Percentiles rank a stretch among this genome's conserved stretches.
These are phyloP conservation scores for Apium graveolens DNA, from an alignment of 129 eudicot species.

Conservation along the genomic window DNA sequence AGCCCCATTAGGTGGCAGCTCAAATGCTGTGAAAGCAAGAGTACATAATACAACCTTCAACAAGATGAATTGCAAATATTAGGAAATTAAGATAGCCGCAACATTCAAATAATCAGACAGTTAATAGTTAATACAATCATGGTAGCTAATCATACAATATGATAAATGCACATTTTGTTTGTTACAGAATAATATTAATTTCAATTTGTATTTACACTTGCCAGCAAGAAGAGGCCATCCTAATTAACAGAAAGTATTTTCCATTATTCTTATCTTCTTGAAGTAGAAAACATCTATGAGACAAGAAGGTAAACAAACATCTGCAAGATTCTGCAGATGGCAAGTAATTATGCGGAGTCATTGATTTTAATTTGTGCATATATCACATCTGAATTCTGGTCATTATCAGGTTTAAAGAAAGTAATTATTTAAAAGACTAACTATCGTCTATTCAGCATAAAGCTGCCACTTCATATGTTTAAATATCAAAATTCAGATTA, in stretches of 20 bases:
- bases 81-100: conserved; percentile 11
- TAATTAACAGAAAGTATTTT: neutral
- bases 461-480: neutral
- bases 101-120: neutral
- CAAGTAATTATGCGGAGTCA: neutral
- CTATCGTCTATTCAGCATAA: neutral
- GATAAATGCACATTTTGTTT: neutral
- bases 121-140: neutral
- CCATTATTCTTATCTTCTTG: neutral
- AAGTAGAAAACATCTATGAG: neutral
- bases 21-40: conserved; percentile 97
- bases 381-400: neutral
- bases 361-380: neutral
- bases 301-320: neutral
- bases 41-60: conserved; percentile 78
- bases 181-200: neutral
- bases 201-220: neutral
- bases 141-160: neutral
- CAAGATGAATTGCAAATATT: conserved; percentile 14
- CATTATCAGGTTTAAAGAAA: neutral
- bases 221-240: neutral
- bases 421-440: neutral
- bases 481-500: neutral
- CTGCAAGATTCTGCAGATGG: neutral
- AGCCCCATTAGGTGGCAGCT: conserved; percentile 97